Evolutionary conservation across 2,329 filamentous ascomycete genomes (phyloP), one percentile per base, ranked within the genome.

Genomic region (Alternaria postmessia): DNA sequence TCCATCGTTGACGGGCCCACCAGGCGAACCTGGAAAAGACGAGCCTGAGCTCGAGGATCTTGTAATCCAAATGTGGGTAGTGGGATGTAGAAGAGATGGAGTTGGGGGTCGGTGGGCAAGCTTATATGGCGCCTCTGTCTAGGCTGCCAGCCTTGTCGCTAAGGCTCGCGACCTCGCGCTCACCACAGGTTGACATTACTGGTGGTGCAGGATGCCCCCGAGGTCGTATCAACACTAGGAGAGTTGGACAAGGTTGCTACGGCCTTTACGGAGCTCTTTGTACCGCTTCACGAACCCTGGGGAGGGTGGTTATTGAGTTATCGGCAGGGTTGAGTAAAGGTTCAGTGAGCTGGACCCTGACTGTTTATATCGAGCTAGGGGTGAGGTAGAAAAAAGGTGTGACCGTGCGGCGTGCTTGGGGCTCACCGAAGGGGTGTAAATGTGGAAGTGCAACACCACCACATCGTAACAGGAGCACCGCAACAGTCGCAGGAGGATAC

Each of bases 31-130:
- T 20, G 38, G 14, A 20, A 20, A 48, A 48, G 28, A 12, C 8
- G 32, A 34, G 44, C 44, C 8, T 32, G 16, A 36, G 28, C 16
- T 28, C 14, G 38, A 36, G 9, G 4, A 42, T 24, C 38, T 11
- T 44, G 12, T 12, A 9, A 18, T 24, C 32, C 34, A 18, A 16
- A 8, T n/a, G 16, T 38, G 7, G 53, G 20, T 43, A 14, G 46
- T 43, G 53, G 47, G 36, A 26, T 61, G 60, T 62, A 57, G 38
- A 47, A 51, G 56, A 30, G 57, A 49, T 42, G 58, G 54, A 66
- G 62, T 7, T 51, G 30, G 24, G 16, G 44, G 44, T 22, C 18
- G 52, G 24, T 30, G 47, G 44, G 38, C 42, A 14, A 57, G 38
- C 34, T 56, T 59, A 39, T 63, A 52, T 53, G 36, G 14, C 41